phyloP scores from a whole-genome alignment of 768 basidiomycete species.

The Lactifluus pinguis region DNA sequence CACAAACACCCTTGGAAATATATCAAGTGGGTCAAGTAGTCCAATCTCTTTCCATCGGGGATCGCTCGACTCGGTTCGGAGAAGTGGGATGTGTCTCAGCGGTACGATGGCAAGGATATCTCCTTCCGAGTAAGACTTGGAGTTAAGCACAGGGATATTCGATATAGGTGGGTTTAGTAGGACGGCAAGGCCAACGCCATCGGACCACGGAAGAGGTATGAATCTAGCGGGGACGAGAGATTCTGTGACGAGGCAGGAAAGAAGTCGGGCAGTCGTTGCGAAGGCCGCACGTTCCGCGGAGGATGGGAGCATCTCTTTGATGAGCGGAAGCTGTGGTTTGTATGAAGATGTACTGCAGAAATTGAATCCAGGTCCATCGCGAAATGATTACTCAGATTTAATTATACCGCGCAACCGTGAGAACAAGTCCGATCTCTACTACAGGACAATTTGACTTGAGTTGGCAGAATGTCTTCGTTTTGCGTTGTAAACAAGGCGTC shows the following conservation, averaged over 20 bases:
- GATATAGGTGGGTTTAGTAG: slow-evolving; percentile 30
- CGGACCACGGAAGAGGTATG: slow-evolving; percentile 29
- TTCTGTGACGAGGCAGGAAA: slow-evolving; percentile 53
- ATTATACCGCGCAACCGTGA: too few relatives aligned
- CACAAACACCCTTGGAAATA: slow-evolving; percentile 38
- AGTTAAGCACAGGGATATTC: neutral
- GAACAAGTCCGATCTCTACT: too few relatives aligned
- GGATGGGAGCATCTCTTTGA: neutral
- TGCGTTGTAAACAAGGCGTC: too few relatives aligned
- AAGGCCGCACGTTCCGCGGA: slow-evolving; percentile 31
- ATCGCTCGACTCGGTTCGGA: slow-evolving; percentile 31
- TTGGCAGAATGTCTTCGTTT: too few relatives aligned
- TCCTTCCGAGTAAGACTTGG: slow-evolving; percentile 23
- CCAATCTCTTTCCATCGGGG: slow-evolving; percentile 33
- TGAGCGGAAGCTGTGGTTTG: neutral
- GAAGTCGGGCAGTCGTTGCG: slow-evolving; percentile 38
- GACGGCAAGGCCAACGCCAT: slow-evolving; percentile 34
- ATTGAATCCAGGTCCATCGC: neutral
- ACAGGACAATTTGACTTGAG: too few relatives aligned
- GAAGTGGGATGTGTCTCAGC: slow-evolving; percentile 38
- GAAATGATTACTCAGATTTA: too few relatives aligned
- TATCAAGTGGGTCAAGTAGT: slow-evolving; percentile 47
- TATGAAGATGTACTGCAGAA: too few relatives aligned
- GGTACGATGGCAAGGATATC: slow-evolving; percentile 42
- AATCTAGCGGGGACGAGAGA: slow-evolving; percentile 43